Evolutionary conservation across 805 yeast genomes (phyloP).

Genomic region (Brettanomyces anomalus): DNA sequence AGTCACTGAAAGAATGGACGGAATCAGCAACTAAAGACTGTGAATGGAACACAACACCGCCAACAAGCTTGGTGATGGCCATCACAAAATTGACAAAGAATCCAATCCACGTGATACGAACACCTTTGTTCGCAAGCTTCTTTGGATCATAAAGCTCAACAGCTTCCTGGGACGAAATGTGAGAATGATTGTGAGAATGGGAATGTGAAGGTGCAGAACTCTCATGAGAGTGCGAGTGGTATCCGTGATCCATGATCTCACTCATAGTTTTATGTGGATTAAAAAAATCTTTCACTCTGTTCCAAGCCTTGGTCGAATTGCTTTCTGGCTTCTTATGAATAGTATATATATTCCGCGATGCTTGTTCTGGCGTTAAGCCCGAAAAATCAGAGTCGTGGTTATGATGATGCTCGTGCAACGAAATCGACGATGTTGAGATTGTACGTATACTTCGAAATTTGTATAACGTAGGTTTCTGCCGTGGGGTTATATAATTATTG

Average conservation of each 20-base stretch:
- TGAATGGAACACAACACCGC: conserved; percentile 89
- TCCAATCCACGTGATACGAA: conserved; percentile 89
- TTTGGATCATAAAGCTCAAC: conserved; percentile 35
- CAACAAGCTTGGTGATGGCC: conserved; percentile 80
- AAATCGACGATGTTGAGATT: not conserved
- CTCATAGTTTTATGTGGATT: conserved; percentile 27
- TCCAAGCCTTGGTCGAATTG: conserved; percentile 17
- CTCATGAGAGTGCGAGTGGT: conserved; percentile 12
- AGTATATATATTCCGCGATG: conserved; percentile 6
- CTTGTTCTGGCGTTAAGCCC: conserved; percentile 21
- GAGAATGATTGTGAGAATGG: conserved; percentile 28
- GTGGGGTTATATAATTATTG: too few relatives aligned
- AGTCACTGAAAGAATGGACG: conserved; percentile 83
- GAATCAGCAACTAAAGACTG: conserved; percentile 94
- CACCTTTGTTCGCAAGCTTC: conserved; percentile 67
- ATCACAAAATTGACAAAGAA: conserved; percentile 73
- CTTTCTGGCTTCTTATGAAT: conserved; percentile 13
- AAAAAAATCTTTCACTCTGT: conserved; percentile 24
- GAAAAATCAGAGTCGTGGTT: not conserved
- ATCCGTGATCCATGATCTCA: conserved; percentile 13
- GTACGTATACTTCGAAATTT: not conserved
- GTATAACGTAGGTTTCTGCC: too few relatives aligned
- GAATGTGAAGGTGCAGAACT: conserved; percentile 5
- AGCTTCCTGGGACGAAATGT: conserved; percentile 32
- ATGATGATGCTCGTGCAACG: not conserved